These are phyloP conservation scores for Talaromyces funiculosus DNA, from an alignment of 2,329 filamentous ascomycete genomes.

Conservation along the genomic window DNA sequence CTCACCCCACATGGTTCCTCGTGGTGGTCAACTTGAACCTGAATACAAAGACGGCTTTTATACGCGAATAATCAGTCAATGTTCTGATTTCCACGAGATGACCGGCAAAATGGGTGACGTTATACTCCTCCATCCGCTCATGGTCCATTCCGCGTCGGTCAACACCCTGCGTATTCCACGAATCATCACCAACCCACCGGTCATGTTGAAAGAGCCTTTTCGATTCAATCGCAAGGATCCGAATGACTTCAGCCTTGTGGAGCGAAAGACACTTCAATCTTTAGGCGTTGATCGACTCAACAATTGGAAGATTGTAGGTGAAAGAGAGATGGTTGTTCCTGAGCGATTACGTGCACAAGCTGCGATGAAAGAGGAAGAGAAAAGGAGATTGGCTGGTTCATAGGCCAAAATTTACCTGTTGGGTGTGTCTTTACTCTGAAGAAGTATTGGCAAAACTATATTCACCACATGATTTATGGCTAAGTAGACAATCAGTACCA, in stretches of 20 bases:
- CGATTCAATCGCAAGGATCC: slow-evolving; percentile 44
- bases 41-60: slow-evolving; percentile 31
- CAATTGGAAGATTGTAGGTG: slow-evolving; percentile 45
- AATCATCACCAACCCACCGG: slow-evolving; percentile 53
- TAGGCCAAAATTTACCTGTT: background rate
- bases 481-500: no score
- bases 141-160: slow-evolving; percentile 49
- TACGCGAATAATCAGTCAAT: slow-evolving; percentile 33
- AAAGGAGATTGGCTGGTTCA: slow-evolving; percentile 29
- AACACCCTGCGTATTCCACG: slow-evolving; percentile 45
- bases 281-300: slow-evolving; percentile 42
- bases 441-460: no score
- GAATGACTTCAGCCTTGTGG: slow-evolving; percentile 46
- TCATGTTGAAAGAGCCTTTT: slow-evolving; percentile 48
- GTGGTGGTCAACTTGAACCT: slow-evolving; percentile 36
- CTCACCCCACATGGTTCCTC: slow-evolving; percentile 58
- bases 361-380: slow-evolving; percentile 30
- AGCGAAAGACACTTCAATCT: slow-evolving; percentile 47
- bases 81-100: slow-evolving; percentile 46
- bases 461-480: no score
- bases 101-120: slow-evolving; percentile 51
- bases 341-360: slow-evolving; percentile 41
- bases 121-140: slow-evolving; percentile 50
- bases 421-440: background rate
- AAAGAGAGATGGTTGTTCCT: slow-evolving; percentile 43